Percentiles rank a stretch among this genome's conserved stretches.
phyloP scores from a whole-genome alignment of 805 yeast genomes.

The Candida morakotiae region DNA sequence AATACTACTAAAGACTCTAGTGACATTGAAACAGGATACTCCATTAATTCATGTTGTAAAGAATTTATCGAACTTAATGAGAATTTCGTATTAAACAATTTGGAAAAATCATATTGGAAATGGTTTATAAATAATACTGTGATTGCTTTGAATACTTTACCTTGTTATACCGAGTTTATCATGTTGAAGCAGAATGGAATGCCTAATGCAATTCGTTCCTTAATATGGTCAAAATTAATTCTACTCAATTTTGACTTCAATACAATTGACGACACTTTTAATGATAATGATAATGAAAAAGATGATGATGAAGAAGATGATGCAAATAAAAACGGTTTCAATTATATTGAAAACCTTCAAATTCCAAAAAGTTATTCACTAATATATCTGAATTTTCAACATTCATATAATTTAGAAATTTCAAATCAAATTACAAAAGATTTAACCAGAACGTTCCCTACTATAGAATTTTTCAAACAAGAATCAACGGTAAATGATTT shows the following conservation, averaged over 20 bases:
- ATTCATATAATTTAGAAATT: slow-evolving; percentile 35
- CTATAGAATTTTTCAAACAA: slow-evolving; percentile 43
- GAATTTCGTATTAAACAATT: slow-evolving; percentile 11
- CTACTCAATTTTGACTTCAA: slow-evolving; percentile 17
- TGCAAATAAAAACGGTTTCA: too few species aligned
- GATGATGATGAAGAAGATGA: too few species aligned
- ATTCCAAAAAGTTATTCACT: slow-evolving; percentile 32
- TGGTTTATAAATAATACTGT: slow-evolving; percentile 41
- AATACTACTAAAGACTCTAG: too few species aligned
- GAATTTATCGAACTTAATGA: slow-evolving; percentile 15
- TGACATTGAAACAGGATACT: too few species aligned
- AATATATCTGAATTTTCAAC: slow-evolving; percentile 38
- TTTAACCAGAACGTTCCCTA: slow-evolving; percentile 57
- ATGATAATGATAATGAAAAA: neutral
- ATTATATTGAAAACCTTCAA: slow-evolving; percentile 10
- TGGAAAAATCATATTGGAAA: slow-evolving; percentile 42
- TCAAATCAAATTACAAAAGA: slow-evolving; percentile 51
- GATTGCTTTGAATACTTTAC: slow-evolving; percentile 42
- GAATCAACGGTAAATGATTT: slow-evolving; percentile 42
- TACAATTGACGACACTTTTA: too few species aligned
- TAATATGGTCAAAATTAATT: slow-evolving; percentile 42
- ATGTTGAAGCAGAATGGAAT: slow-evolving; percentile 38
- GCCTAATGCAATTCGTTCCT: slow-evolving; percentile 39
- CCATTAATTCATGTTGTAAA: too few species aligned
- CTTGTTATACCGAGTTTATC: slow-evolving; percentile 44